phyloP scores from a whole-genome alignment of 129 eudicot species.

The Pittosporum tobira region DNA sequence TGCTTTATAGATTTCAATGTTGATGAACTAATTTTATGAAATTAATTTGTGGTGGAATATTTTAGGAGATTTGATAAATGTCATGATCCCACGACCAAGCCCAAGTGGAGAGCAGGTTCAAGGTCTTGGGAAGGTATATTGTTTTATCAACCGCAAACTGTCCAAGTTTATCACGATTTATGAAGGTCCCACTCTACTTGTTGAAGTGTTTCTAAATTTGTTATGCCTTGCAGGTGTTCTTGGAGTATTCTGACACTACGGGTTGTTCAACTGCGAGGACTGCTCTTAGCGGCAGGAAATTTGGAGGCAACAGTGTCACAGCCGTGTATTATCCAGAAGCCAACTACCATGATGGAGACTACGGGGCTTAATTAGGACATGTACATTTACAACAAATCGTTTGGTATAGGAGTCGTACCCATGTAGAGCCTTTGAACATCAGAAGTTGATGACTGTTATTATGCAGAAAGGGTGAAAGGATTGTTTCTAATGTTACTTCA shows the following conservation, averaged over 20 bases:
- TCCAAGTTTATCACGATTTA: too few species aligned
- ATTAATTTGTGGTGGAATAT: background rate
- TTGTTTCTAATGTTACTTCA: too few species aligned
- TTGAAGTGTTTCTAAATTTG: too few species aligned
- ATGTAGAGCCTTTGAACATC: background rate
- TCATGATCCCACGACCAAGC: conserved; percentile 78
- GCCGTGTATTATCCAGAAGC: conserved; percentile 80
- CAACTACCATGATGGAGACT: conserved; percentile 44
- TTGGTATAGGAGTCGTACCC: background rate
- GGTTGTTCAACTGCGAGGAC: conserved; percentile 63
- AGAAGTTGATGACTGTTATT: background rate
- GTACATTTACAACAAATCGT: background rate
- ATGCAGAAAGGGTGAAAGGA: too few species aligned
- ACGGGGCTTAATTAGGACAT: conserved; percentile 42
- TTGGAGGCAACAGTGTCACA: conserved; percentile 71
- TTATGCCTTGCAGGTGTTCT: conserved; percentile 74
- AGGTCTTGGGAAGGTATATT: conserved; percentile 78
- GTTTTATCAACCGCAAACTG: too few species aligned
- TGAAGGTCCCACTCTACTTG: too few species aligned
- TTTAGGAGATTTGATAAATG: conserved; percentile 50
- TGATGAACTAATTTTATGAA: background rate
- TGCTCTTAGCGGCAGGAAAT: conserved; percentile 74
- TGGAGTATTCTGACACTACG: conserved; percentile 57
- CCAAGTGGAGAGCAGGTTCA: conserved; percentile 42
- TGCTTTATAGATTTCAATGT: background rate